These are phyloP conservation scores for Lizonia empirigonia DNA, from an alignment of 2,329 filamentous ascomycete species.

Conservation along the genomic window DNA sequence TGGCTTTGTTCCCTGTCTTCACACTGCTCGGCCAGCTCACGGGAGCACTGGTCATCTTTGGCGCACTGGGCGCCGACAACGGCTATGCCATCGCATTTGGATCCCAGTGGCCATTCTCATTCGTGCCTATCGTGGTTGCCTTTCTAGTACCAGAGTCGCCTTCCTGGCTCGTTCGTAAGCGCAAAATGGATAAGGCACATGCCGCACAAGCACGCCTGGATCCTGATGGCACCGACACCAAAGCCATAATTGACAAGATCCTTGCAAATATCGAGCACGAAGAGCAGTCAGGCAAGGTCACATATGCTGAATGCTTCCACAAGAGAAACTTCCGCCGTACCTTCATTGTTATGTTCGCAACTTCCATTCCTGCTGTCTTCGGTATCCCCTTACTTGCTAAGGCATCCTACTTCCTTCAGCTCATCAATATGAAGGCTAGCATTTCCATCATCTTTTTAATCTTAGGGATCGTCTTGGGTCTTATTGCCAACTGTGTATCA, in stretches of 20 bases:
- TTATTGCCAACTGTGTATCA: constrained; percentile 53
- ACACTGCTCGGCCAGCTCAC: constrained; percentile 57
- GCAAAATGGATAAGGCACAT: constrained; percentile 49
- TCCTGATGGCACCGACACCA: constrained; percentile 44
- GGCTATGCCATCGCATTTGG: constrained; percentile 53
- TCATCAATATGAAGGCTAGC: constrained; percentile 38
- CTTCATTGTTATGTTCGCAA: constrained; percentile 46
- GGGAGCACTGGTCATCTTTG: constrained; percentile 49
- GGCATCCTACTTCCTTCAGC: constrained; percentile 43
- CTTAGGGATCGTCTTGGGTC: constrained; percentile 53
- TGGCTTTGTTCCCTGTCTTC: constrained; percentile 58
- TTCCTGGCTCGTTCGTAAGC: constrained; percentile 54
- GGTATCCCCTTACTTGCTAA: constrained; percentile 46
- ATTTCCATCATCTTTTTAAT: constrained; percentile 53
- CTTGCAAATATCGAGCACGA: constrained; percentile 33
- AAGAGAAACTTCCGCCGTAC: constrained; percentile 45
- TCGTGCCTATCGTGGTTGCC: constrained; percentile 51
- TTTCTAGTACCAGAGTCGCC: constrained; percentile 59
- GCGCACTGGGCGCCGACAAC: constrained; percentile 32
- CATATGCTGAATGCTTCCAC: constrained; percentile 46
- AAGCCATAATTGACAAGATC: constrained; percentile 36
- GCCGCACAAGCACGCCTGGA: constrained; percentile 59
- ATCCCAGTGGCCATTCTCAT: constrained; percentile 54
- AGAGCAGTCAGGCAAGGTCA: constrained; percentile 26
- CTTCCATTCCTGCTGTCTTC: constrained; percentile 41